phyloP scores from a whole-genome alignment of 2,329 filamentous ascomycete species.

The Akanthomyces dipterigenus region DNA sequence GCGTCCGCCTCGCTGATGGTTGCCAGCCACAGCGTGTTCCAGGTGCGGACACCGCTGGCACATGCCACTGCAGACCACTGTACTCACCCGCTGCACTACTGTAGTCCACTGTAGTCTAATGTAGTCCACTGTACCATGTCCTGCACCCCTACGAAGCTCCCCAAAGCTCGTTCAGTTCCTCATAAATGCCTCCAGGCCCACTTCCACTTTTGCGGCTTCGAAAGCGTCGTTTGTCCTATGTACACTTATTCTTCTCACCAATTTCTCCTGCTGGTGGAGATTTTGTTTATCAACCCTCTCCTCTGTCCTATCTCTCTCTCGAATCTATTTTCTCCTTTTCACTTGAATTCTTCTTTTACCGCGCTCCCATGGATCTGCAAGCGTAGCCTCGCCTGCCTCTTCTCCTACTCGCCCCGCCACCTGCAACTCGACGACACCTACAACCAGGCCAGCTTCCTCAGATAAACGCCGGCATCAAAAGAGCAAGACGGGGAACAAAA shows the following conservation, averaged over 20 bases:
- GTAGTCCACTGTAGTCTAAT: not conserved
- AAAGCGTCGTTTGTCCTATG: slow-evolving; percentile 8
- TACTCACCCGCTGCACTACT: not conserved
- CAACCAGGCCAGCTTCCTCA: not conserved
- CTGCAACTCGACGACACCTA: not conserved
- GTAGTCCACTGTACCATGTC: not conserved
- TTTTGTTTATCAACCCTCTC: slow-evolving; percentile 8
- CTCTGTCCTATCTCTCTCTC: not conserved
- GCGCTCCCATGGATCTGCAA: slow-evolving; percentile 3
- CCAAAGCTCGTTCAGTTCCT: slow-evolving; percentile 1
- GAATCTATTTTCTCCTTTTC: not conserved
- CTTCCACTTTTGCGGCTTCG: slow-evolving; percentile 8
- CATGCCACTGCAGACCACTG: not conserved
- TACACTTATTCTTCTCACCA: not conserved
- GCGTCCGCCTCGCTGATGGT: not conserved
- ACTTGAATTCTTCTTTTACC: not conserved
- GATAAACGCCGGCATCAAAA: not conserved
- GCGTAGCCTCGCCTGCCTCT: slow-evolving; percentile 1
- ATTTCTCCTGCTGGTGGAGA: slow-evolving; percentile 3
- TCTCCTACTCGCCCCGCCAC: not conserved
- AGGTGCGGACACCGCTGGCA: not conserved
- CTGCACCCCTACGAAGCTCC: not conserved
- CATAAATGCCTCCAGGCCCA: slow-evolving; percentile 12
- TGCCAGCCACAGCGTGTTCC: not conserved
- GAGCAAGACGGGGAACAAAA: not conserved